Evolutionary conservation across 2,329 filamentous ascomycete genomes (phyloP), one percentile per base, ranked within the genome.

Genomic region (Alternaria burnsii): DNA sequence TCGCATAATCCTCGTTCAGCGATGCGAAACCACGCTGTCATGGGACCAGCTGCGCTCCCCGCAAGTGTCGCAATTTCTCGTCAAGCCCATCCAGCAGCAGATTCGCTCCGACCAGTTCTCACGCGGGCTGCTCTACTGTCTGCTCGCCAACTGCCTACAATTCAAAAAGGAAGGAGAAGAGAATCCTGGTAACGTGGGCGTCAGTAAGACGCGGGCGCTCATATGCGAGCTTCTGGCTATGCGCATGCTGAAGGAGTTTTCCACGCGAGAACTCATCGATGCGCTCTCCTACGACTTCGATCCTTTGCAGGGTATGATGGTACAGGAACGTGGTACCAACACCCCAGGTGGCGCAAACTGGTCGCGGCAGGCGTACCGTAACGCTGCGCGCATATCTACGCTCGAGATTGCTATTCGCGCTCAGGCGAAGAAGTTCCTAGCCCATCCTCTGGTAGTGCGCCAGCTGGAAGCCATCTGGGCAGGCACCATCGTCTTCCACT

Each of bases 391-490:
- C 60, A 94, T 94, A 16, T 97, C 94, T 9, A 94, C 94, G 8
- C 86, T 97, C 32, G 94, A 97, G 80, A 89, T 98, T 59, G 94
- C 94, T 62, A 97, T 98, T 71, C 89, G 93, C 68, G 93, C 94
- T 20, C 94, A 94, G 64, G 92, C 94, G 22, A 97, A 98, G 80
- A 90, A 93, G 69, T 97, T 97, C 69, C 84, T 98, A 5, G 91
- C 94, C 9, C 94, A 97, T 73, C 94, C 94, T 0, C 83, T 97
- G 4, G 93, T 97, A 0, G 91, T 97, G 9, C 93, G 96, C 77
- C 94, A 97, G 75, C 84, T 98, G n/a, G 93, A 97, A 78, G 94
- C 93, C 44, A 97, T 98, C 63, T 98, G 94, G 94, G 94, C 93
- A 20, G 94, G 94, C 28, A 94, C 91, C 18, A 95, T 98, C 66